Evolutionary conservation across 805 yeast species (phyloP), one percentile per base, ranked within the genome.

Genomic region (Nakazawaea sp.): DNA sequence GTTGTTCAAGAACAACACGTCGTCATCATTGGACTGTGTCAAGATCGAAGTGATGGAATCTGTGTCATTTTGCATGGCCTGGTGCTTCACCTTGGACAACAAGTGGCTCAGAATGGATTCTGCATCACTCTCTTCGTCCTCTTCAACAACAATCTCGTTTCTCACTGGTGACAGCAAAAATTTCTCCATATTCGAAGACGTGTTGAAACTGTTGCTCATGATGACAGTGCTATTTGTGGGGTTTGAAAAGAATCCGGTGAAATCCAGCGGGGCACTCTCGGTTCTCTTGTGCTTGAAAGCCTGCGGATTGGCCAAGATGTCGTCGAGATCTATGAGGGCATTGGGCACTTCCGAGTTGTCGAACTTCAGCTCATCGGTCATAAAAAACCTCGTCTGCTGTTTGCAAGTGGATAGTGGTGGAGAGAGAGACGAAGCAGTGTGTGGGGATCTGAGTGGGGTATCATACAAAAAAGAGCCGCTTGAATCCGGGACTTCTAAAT

Each of bases 321-420:
- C 44, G 41, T 59, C 62, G 35, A 59, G 48, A 44, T 59, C 58
- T 15, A 59, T 59, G 12, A 58, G 44, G 1, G 63, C 58, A 31
- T 58, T 50, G 1, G 63, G 62, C 19, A 57, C 46, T 13, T 43
- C 35, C 38, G 46, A 45, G 30, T 40, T 37, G 17, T 55, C 53
- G 33, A 49, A 53, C 27, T 38, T 42, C 1, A 54, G 50, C 31
- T 56, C 61, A 40, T 58, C 60, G 5, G 63, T 56, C 44, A 58
- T 47, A 33, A 53, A 58, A 27, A 53, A 51, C 33, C 46, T 46
- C 2, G 55, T 15, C n/a, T 23, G 19, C 17, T 16, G 33, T 18
- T 35, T 20, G 13, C 20, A 11, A 28, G 25, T 15, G n/a, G 33
- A 30, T 18, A 25, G 5, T 23, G 18, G 34, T 3, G 15, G 11